These are phyloP conservation scores for Crithidia mellificae DNA, from an alignment of 208 protist species.

Conservation along the genomic window DNA sequence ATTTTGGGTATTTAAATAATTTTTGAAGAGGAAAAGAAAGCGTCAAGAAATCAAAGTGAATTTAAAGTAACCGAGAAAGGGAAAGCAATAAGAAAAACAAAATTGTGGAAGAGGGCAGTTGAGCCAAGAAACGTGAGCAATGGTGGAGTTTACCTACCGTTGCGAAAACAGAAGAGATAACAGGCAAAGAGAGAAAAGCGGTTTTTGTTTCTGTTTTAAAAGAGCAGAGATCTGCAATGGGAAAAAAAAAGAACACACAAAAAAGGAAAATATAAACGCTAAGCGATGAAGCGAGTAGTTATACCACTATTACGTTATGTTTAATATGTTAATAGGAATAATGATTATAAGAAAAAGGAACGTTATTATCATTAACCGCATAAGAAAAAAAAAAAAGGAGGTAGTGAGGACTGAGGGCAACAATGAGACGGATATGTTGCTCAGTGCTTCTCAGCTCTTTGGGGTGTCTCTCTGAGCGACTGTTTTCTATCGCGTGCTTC, in stretches of 20 bases:
- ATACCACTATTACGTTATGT: too few species aligned
- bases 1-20: too few species aligned
- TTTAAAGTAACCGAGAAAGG: neutral
- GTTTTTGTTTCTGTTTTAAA: too few species aligned
- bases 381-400: slow-evolving; percentile 9
- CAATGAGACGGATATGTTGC: neutral
- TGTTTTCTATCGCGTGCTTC: neutral
- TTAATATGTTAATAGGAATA: too few species aligned
- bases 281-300: neutral
- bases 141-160: neutral
- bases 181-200: neutral
- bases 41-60: neutral
- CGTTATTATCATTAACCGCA: neutral
- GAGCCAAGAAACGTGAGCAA: neutral
- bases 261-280: neutral
- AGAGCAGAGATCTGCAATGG: too few species aligned
- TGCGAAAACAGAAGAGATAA: neutral
- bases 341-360: neutral
- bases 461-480: neutral
- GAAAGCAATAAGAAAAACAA: slow-evolving; percentile 2
- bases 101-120: neutral
- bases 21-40: neutral
- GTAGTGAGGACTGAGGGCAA: neutral
- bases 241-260: neutral
- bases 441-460: neutral